Evolutionary conservation across 73 alveolate species (phyloP).

Genomic region (Urostyla sp.): DNA sequence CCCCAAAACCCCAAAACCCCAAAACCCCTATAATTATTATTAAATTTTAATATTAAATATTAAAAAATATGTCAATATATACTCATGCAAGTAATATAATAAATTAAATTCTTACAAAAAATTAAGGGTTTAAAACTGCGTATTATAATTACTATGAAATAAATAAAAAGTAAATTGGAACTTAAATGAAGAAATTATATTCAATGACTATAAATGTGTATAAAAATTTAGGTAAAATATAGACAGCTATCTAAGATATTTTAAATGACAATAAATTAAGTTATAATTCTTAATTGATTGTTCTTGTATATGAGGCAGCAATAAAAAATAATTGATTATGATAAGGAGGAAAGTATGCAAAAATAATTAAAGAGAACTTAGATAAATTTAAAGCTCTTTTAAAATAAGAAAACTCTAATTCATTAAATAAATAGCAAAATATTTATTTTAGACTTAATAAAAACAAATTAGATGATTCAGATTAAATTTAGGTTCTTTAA

Average conservation of each 20-base stretch:
- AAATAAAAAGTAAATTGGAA: slow-evolving; percentile 20
- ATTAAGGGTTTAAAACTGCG: slow-evolving; percentile 51
- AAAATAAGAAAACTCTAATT: not conserved
- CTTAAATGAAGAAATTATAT: slow-evolving; percentile 31
- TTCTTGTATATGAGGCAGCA: slow-evolving; percentile 46
- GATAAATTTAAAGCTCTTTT: slow-evolving; percentile 11
- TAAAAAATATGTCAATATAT: slow-evolving; percentile 18
- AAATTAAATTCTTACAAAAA: not conserved
- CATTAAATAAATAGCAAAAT: not conserved
- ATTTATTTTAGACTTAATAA: not conserved
- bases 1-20: not conserved
- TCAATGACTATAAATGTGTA: slow-evolving; percentile 34
- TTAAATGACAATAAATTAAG: not conserved
- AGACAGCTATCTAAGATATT: slow-evolving; percentile 15
- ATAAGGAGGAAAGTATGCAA: slow-evolving; percentile 39
- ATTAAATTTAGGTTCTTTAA: no score
- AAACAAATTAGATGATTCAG: not conserved
- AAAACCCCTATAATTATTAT: not conserved
- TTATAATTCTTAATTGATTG: not conserved
- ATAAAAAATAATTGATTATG: slow-evolving; percentile 12
- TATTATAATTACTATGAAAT: slow-evolving; percentile 42
- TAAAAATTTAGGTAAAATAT: not conserved
- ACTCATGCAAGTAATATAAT: slow-evolving; percentile 21
- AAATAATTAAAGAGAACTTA: slow-evolving; percentile 19
- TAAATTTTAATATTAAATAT: not conserved